These are phyloP conservation scores for Sordariomycetes sp. DNA, from an alignment of 2,329 filamentous ascomycete species.

Conservation along the genomic window DNA sequence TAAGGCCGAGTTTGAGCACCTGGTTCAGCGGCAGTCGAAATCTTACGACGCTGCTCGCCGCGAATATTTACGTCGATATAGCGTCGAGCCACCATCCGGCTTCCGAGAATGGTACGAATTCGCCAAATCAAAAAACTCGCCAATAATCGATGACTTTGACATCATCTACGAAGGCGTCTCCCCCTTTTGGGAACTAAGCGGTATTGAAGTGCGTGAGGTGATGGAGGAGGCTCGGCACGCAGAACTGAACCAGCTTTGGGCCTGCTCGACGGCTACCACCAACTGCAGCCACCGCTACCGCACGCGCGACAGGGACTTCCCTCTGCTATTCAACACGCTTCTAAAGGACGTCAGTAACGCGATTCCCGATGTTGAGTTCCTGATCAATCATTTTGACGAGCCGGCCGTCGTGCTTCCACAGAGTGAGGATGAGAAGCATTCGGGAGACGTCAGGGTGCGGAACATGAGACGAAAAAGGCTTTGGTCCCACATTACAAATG, in stretches of 20 bases:
- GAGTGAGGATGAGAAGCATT: background rate
- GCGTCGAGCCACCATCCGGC: conserved; percentile 26
- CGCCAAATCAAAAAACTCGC: conserved; percentile 22
- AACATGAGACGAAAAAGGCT: background rate
- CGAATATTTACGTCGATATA: conserved; percentile 30
- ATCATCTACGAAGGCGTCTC: conserved; percentile 22
- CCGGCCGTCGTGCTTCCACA: background rate
- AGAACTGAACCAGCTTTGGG: conserved; percentile 20
- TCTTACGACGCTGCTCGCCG: conserved; percentile 17
- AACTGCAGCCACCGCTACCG: conserved; percentile 14
- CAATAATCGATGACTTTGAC: conserved; percentile 37
- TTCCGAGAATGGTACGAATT: conserved; percentile 32
- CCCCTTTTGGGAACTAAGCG: conserved; percentile 25
- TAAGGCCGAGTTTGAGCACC: conserved; percentile 13
- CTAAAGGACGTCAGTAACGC: background rate
- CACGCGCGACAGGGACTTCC: background rate
- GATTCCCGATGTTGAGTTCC: background rate
- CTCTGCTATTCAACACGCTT: background rate
- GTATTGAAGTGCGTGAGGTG: conserved; percentile 14
- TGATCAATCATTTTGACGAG: background rate
- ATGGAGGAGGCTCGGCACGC: conserved; percentile 14
- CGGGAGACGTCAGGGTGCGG: background rate
- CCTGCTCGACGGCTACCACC: conserved; percentile 15
- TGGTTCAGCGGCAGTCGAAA: conserved; percentile 22
- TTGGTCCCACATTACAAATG: background rate